Evolutionary conservation across 2,329 filamentous ascomycete species (phyloP), one percentile per base, ranked within the genome.

Genomic region (Stachybotrys chlorohalonatus): DNA sequence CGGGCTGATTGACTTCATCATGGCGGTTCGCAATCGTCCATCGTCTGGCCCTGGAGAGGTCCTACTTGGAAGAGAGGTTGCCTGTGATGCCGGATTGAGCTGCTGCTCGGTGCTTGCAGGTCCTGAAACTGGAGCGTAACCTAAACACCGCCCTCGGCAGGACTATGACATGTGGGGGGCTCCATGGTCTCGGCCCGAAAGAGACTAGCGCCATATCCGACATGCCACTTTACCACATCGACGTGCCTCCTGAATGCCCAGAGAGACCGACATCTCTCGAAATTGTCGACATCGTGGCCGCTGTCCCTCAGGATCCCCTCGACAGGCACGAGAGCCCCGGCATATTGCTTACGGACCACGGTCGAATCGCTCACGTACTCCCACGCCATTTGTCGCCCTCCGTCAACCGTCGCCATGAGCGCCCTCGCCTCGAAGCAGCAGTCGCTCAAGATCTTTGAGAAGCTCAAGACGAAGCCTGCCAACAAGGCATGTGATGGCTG

Each of bases 381-480:
- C 51, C n/a, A 36, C 57, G 53, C 31, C 49, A 16, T 48, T 49
- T 47, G 45, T 53, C 47, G 56, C 51, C 55, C 49, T 59, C 57
- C 53, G 54, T 53, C 53, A 58, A 56, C 60, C 58, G 62, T 63
- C 75, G 83, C 70, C 55, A 86, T 86, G 83, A 81, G 77, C 71
- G 79, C 73, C 68, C 77, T 87, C 64, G 94, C 94, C 69, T 87
- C 89, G 53, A 99, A 97, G 80, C 84, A 90, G 70, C 85, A 97
- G 79, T 96, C 93, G 75, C 89, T 93, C 72, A 93, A 92, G 76
- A 90, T 99, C 73, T 99, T 99, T 75, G 89, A 95, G 78, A 96
- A 96, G 78, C 78, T 97, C 70, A 96, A 95, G 81, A 82, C 85
- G 56, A 96, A 96, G 79, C 84, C 86, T 57, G 90, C 92, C 58